A percentile compares a stretch with the other conserved stretches of the same genome.
Evolutionary conservation across 208 protist species (phyloP).

Genomic region (Balamuthia mandrillaris): DNA sequence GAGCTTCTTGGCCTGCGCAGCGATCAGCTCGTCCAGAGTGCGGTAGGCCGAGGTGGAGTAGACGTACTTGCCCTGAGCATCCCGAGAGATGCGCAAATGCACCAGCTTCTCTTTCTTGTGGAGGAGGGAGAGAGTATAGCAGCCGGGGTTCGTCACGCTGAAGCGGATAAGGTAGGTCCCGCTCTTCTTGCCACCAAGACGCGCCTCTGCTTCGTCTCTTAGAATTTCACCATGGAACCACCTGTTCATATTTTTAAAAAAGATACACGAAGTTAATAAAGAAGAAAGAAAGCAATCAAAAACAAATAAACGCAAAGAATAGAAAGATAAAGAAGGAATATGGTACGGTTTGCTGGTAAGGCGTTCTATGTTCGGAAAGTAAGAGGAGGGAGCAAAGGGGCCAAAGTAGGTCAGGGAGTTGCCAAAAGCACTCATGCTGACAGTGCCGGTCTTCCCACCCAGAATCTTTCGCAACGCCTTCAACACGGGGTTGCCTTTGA

Average conservation of each 20-base stretch:
- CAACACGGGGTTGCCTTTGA: background rate
- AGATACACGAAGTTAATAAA: background rate
- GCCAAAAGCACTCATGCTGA: background rate
- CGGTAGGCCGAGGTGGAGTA: background rate
- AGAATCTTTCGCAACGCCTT: background rate
- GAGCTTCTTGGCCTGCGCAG: background rate
- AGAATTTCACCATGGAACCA: slow-evolving; percentile 27
- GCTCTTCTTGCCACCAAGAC: background rate
- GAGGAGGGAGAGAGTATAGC: too few species aligned
- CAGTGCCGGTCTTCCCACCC: background rate
- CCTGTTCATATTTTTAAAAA: background rate
- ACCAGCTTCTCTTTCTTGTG: too few species aligned
- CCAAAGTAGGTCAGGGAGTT: slow-evolving; percentile 11
- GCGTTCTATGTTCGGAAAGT: background rate
- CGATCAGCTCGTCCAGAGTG: slow-evolving; percentile 2
- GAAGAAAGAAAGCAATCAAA: background rate
- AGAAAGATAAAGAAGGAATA: background rate
- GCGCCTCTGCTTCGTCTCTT: slow-evolving; percentile 1
- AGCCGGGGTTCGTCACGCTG: too few species aligned
- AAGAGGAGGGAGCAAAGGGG: background rate
- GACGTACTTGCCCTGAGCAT: background rate
- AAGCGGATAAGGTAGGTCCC: slow-evolving; percentile 26
- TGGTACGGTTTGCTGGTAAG: background rate
- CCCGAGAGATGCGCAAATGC: background rate
- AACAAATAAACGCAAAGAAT: background rate